phyloP scores from a whole-genome alignment of 306 rosid genomes.

The Cucurbita argyrosperma region DNA sequence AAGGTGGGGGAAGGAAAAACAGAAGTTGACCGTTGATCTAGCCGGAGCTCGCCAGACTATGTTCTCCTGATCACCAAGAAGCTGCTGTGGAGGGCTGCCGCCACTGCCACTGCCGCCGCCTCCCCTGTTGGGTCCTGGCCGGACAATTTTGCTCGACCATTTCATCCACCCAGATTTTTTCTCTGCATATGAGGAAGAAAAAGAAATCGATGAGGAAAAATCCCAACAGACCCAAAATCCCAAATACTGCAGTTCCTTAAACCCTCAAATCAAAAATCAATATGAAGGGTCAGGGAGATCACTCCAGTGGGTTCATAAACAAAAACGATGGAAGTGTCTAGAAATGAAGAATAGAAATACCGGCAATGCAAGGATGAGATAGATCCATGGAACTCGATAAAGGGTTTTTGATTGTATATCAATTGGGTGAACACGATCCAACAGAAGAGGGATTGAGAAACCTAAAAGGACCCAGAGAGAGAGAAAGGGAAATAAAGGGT shows the following conservation, averaged over 20 bases:
- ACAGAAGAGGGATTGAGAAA: slow-evolving; percentile 5
- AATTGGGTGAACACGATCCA: slow-evolving; percentile 16
- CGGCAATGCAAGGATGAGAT: slow-evolving; percentile 77
- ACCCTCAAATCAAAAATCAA: background rate
- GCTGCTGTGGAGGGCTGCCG: slow-evolving; percentile 38
- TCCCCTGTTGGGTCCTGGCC: slow-evolving; percentile 40
- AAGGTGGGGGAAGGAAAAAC: background rate
- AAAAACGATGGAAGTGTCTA: background rate
- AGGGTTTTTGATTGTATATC: slow-evolving; percentile 17
- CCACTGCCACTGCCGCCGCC: slow-evolving; percentile 22
- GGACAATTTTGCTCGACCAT: slow-evolving; percentile 79
- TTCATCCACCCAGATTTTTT: slow-evolving; percentile 82
- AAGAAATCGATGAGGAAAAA: background rate
- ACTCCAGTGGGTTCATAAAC: background rate
- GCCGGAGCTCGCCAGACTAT: slow-evolving; percentile 50
- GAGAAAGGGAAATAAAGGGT: slow-evolving; percentile 12
- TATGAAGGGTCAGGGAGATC: background rate
- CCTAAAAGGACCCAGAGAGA: slow-evolving; percentile 25
- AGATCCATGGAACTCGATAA: slow-evolving; percentile 37
- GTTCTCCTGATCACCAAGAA: slow-evolving; percentile 50
- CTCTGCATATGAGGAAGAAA: slow-evolving; percentile 49
- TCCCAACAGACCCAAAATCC: background rate
- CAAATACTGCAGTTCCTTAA: background rate
- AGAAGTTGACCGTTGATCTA: slow-evolving; percentile 41
- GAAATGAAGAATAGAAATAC: slow-evolving; percentile 15